These are phyloP conservation scores for Pseudocercospora crystallina DNA, from an alignment of 2,329 filamentous ascomycete genomes.

Conservation along the genomic window DNA sequence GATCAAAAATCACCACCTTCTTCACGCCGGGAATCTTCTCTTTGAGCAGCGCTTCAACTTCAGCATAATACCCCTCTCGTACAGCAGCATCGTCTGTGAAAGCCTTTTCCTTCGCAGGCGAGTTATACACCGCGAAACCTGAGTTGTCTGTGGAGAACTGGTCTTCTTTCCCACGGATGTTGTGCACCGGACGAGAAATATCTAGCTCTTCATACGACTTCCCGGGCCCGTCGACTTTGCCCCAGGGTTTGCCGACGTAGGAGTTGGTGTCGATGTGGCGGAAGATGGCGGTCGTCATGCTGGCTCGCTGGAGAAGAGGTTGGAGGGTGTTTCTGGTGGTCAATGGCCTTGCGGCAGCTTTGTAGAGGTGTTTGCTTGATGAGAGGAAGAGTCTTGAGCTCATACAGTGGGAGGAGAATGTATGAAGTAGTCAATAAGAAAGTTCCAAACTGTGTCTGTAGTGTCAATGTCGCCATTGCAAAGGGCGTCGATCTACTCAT, in stretches of 20 bases:
- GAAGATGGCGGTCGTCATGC: conserved; percentile 60
- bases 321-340: no score
- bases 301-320: conserved; percentile 26
- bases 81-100: conserved; percentile 60
- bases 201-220: conserved; percentile 53
- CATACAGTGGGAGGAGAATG: not conserved
- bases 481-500: not conserved
- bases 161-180: conserved; percentile 54
- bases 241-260: conserved; percentile 56
- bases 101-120: conserved; percentile 53
- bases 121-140: conserved; percentile 58
- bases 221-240: conserved; percentile 62
- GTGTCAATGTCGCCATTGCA: not conserved
- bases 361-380: not conserved
- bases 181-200: conserved; percentile 51
- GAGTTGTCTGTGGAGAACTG: conserved; percentile 58
- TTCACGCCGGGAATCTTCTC: conserved; percentile 56
- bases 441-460: not conserved
- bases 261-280: conserved; percentile 60
- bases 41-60: conserved; percentile 60
- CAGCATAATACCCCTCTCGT: conserved; percentile 59
- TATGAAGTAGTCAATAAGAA: not conserved
- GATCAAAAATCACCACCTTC: conserved; percentile 69
- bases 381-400: not conserved
- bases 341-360: not conserved